A percentile compares a stretch with the other conserved stretches of the same genome.
Conservation (phyloP, 495 filamentous ascomycete species). For the Penicillium ochrochloron region DNA sequence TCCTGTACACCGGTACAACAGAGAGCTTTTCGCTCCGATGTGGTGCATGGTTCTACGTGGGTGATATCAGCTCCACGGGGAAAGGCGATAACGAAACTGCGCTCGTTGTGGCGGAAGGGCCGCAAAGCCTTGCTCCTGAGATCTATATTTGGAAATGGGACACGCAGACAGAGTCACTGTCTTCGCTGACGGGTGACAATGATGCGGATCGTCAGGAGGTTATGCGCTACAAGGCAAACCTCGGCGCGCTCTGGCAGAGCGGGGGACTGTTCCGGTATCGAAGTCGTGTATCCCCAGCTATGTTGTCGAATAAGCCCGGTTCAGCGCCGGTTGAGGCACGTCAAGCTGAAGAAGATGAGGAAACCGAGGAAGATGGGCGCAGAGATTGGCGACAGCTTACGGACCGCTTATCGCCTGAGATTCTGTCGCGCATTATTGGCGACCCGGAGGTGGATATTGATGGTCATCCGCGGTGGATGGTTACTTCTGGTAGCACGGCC, state of each 20-base stretch:
- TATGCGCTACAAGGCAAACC: slow-evolving; percentile 49
- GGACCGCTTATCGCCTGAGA: slow-evolving; percentile 38
- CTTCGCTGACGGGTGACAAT: slow-evolving; percentile 29
- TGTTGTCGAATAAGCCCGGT: slow-evolving; percentile 21
- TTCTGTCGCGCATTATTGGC: slow-evolving; percentile 49
- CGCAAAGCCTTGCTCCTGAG: slow-evolving; percentile 22
- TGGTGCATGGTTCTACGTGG: slow-evolving; percentile 65
- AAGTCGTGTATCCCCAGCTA: slow-evolving; percentile 41
- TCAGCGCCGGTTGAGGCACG: slow-evolving; percentile 10
- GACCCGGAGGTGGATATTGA: slow-evolving; percentile 43
- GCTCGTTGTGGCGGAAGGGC: slow-evolving; percentile 17
- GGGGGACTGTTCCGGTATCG: slow-evolving; percentile 49
- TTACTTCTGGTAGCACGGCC: slow-evolving; percentile 54
- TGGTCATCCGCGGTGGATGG: slow-evolving; percentile 45
- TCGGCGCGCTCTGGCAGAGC: slow-evolving; percentile 45
- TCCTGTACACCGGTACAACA: slow-evolving; percentile 63
- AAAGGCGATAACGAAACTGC: slow-evolving; percentile 20
- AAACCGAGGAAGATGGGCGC: slow-evolving; percentile 37
- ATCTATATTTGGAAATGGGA: slow-evolving; percentile 56
- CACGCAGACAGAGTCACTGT: slow-evolving; percentile 35
- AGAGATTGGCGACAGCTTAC: slow-evolving; percentile 51
- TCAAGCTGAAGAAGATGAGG: slow-evolving; percentile 34
- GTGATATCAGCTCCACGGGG: slow-evolving; percentile 31
- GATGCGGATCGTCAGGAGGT: slow-evolving; percentile 38
- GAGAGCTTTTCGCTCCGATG: slow-evolving; percentile 60